Evolutionary conservation across 352 stramenopile species (phyloP), one percentile per base, ranked within the genome.

Genomic region (Aphanomyces invadans): DNA sequence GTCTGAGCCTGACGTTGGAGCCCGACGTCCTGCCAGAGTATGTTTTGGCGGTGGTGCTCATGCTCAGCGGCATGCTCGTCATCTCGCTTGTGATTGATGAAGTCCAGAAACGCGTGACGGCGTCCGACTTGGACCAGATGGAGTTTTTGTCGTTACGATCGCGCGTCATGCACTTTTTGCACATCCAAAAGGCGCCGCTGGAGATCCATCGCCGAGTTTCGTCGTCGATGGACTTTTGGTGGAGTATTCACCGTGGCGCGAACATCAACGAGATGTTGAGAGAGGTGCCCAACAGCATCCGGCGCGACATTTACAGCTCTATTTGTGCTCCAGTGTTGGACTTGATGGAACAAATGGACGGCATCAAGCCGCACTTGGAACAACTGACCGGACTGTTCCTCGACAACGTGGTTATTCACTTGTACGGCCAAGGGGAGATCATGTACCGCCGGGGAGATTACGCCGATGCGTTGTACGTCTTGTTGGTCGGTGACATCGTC

Each of bases 401-500:
- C 1, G 55, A 64, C 25, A 64, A 52, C 21, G 32, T 52, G 3
- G n/a, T 31, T 17, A 64, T 64, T 52, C 55, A 64, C 9, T 64
- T 88, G 3, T 86, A 81, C 39, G 76, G 80, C 0, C 80, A 88
- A 39, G 78, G 79, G 0, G 79, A 88, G 63, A 76, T 81, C n/a
- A 79, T 88, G 11, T 88, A 82, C 59, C 71, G 74, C 3, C 73
- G 84, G 55, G 75, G 77, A 5, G 79, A 89, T 52, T 86, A 86
- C 44, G 78, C 81, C 2, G 85, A 74, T 33, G 76, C 76, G 0
- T 54, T 88, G 0, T 90, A 82, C 52, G 84, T 88, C 26, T 49
- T 86, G 10, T 62, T 88, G 0, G 76, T 86, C 48, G 81, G 81
- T 0, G 75, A 85, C 31, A 68, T 86, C 0, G 76, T 78, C 28